Evolutionary conservation across 768 basidiomycete genomes (phyloP).

Genomic region (Sarcodon sp.): DNA sequence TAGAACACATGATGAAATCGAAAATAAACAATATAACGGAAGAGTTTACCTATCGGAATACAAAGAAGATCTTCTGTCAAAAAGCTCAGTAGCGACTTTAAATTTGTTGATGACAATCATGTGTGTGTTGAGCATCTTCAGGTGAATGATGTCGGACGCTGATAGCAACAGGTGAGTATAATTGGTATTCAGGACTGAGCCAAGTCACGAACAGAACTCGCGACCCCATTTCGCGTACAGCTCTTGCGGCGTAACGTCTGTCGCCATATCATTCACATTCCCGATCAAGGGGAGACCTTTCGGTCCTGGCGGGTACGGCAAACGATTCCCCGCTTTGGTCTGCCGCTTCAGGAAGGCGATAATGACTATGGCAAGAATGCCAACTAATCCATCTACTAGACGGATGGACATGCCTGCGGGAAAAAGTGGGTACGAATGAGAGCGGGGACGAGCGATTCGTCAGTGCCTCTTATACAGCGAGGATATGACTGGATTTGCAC

Average conservation of each 20-base stretch:
- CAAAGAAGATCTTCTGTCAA: conserved; percentile 4
- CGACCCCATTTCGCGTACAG: conserved; percentile 12
- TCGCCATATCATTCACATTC: conserved; percentile 18
- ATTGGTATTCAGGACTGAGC: neutral
- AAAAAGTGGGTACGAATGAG: no score
- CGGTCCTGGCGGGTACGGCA: conserved; percentile 17
- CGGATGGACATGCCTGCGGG: no score
- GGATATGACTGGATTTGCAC: no score
- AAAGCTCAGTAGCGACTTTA: conserved; percentile 3
- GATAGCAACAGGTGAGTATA: neutral
- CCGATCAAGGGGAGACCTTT: conserved; percentile 19
- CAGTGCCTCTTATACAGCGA: no score
- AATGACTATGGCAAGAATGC: no score
- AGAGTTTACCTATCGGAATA: neutral
- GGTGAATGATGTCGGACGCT: conserved; percentile 9
- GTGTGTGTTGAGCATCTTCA: conserved; percentile 7
- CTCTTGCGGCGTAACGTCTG: conserved; percentile 5
- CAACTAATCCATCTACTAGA: no score
- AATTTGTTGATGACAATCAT: conserved; percentile 5
- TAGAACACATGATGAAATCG: neutral
- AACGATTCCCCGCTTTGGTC: no score
- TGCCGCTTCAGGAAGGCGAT: no score
- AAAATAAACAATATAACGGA: neutral
- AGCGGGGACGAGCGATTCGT: no score
- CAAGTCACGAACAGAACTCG: conserved; percentile 8